Conservation (phyloP, 2,329 filamentous ascomycete species). For the Ophiostoma ulmi region DNA sequence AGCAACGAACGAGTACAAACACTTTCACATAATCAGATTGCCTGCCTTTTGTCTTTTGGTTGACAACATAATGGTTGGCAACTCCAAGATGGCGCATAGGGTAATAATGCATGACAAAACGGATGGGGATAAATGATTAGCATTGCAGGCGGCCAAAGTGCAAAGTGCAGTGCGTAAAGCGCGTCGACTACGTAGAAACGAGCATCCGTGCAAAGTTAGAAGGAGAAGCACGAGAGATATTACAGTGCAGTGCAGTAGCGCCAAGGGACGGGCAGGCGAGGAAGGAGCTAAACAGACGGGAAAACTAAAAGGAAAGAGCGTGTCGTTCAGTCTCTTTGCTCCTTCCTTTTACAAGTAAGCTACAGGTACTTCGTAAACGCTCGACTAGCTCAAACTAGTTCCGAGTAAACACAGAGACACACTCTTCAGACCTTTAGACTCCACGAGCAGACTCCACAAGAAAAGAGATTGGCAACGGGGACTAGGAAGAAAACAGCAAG, state of each 20-base stretch:
- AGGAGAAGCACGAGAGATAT: background rate
- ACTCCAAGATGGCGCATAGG: background rate
- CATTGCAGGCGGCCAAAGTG: background rate
- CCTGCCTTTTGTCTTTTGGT: background rate
- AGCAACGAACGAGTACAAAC: background rate
- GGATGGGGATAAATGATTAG: background rate
- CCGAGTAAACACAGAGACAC: background rate
- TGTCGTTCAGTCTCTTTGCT: background rate
- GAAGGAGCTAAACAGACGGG: background rate
- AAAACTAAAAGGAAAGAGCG: background rate
- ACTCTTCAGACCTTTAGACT: background rate
- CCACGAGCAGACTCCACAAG: conserved; percentile 11
- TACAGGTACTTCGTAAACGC: background rate
- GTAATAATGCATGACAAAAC: conserved; percentile 6
- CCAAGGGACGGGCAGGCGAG: conserved; percentile 8
- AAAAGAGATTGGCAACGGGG: conserved; percentile 27
- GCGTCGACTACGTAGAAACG: background rate
- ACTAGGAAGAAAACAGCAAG: conserved; percentile 27
- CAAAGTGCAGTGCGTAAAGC: background rate
- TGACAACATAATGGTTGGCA: background rate
- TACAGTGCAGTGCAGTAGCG: conserved; percentile 12
- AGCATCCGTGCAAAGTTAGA: too few relatives aligned
- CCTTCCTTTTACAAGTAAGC: conserved; percentile 1
- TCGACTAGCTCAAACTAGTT: background rate
- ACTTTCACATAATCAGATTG: too few relatives aligned